Base-by-base conservation (phyloP, 768 basidiomycete genomes). In the Phlebiopsis gigantea region DNA sequence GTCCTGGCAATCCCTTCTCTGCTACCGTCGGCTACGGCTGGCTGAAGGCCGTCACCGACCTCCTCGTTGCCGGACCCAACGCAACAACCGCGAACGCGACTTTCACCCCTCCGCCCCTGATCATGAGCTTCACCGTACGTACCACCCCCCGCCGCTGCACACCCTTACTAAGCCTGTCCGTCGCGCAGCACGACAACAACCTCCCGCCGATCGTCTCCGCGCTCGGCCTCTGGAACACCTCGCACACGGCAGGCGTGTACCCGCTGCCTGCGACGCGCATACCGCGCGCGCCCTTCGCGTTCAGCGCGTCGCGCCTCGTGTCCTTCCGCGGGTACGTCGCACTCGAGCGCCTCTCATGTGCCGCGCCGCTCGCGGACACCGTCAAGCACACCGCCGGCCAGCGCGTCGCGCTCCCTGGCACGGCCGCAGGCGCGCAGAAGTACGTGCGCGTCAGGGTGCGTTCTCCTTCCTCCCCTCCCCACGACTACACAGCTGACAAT, bases 221-320 rank as follows among this genome's bases (percentile, higher is more conserved):
- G 0, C 72, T 78, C 3, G 76, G 75, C 0, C 59, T 78, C 6
- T 76, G 74, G 75, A 77, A 77, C 62, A 67, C 69, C 7, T 75
- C 74, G 0, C 15, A 57, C 4, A 42, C 57, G 1, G 47, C 31
- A 1, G 65, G 61, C 7, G 68, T 75, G n/a, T 75, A 71, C 54
- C 75, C 75, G 2, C 69, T 77, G 19, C 73, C 73, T 1, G 64
- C 57, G 2, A 71, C 64, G 3, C 57, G 51, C 10, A 50, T 50
- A 5, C 72, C 69, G 0, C 63, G 72, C 55, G 48, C 69, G 14
- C 43, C 49, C 15, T 74, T 73, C 48, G 61, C 66, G 12, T 77
- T 77, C 66, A 71, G 73, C 41, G 62, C 74, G 5, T 74, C 74
- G 0, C 69, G 71, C 61, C 62, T 77, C 41, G 73, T 76, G 17